Percentiles rank a stretch among this genome's conserved stretches.
Conservation (phyloP, 129 eudicot species). For the Solidago caesia region DNA sequence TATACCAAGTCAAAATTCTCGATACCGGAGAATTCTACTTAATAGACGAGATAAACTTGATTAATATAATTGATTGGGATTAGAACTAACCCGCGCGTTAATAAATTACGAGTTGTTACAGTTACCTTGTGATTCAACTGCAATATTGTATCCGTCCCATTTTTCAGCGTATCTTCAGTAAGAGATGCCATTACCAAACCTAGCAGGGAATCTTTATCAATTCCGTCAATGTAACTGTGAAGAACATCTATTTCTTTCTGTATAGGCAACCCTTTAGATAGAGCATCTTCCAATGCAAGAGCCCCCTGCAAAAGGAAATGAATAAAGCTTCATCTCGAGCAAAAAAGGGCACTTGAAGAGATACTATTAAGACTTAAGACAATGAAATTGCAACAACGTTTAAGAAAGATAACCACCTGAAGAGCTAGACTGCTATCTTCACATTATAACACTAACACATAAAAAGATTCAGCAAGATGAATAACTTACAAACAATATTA, state of each 20-base stretch:
- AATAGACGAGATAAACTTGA: too few species aligned
- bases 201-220: constrained; percentile 70
- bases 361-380: neutral
- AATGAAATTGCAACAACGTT: neutral
- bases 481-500: neutral
- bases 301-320: constrained; percentile 55
- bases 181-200: constrained; percentile 75
- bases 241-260: constrained; percentile 78
- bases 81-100: too few species aligned
- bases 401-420: neutral
- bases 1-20: too few species aligned
- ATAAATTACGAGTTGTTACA: too few species aligned
- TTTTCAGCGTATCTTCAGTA: constrained; percentile 78
- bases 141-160: constrained; percentile 67
- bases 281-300: constrained; percentile 87
- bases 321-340: constrained; percentile 13
- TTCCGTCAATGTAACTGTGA: constrained; percentile 54
- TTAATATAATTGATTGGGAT: too few species aligned
- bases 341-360: neutral
- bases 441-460: too few species aligned
- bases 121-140: constrained; percentile 86
- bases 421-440: constrained; percentile 8
- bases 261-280: constrained; percentile 83
- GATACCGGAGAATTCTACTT: too few species aligned
- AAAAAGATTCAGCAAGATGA: neutral